Base-by-base conservation (phyloP, 148 eudicot species). In the Rhododendron ovatum region DNA sequence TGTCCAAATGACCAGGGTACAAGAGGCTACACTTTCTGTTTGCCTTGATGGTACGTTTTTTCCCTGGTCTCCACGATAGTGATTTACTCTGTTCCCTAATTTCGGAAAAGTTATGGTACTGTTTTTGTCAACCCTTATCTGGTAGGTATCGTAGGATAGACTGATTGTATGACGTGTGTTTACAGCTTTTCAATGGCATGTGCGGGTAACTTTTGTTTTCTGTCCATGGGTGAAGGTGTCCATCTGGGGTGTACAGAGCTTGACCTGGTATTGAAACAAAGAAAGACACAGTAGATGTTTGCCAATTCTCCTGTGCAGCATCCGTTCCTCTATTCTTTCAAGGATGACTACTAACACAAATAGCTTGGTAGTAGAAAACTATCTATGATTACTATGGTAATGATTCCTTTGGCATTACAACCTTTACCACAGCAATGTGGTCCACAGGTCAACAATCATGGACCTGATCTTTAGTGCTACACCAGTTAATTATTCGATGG, bases 1-100 rank as follows among this genome's bases (percentile, higher is more conserved):
- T 91, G 91, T 92, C 83, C 93, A 91, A 82, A 92, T 97, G 98
- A 93, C 99, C 78, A 91, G 86, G 90, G 98, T 95, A 63, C 99
- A 95, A 87, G 98, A 95, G 84, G 95, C 97, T 83, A 91, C 98
- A 5, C 91, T 94, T 81, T 89, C 93, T 82, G 89, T 87, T 85
- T 95, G 89, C 86, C 95, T 94, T 73, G 95, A 94, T 83, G 99
- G 99, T 96, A 89, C 82, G 89, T 86, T 39, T 10, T 39, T 39
- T 39, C 82, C 43, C 80, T 7, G 57, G 7, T 39, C 17, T 84
- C 26, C 30, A 43, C 35, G 13, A 35, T 9, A 61, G 35, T 35
- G 22, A 30, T 45, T 67, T 82, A 73, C 30, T 78, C 8, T 75
- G n/a, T 43, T 18, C 6, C 18, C n/a, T 28, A 26, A 22, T 78